Evolutionary conservation across 1,284 basidiomycete genomes (phyloP).

Genomic region (Ustilago shanxiensis): DNA sequence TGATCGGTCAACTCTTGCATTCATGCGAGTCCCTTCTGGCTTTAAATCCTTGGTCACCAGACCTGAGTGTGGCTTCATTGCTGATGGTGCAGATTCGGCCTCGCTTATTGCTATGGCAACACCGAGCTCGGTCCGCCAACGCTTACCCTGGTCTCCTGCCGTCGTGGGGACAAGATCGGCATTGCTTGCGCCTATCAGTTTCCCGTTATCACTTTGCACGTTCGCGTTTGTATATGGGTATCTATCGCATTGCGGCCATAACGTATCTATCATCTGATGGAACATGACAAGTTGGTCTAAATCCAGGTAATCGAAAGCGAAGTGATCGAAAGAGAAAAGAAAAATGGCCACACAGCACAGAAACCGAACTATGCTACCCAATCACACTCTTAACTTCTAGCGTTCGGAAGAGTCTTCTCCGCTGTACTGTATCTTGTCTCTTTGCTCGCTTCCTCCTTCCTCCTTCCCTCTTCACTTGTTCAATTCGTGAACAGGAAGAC

Average conservation of each 20-base stretch:
- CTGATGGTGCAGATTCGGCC: slow-evolving; percentile 2
- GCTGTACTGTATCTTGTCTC: slow-evolving; percentile 2
- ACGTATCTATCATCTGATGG: no score
- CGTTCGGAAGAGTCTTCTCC: slow-evolving; percentile 14
- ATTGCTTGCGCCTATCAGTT: not conserved
- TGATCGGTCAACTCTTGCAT: slow-evolving; percentile 3
- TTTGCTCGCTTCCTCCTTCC: not conserved
- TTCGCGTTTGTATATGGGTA: slow-evolving; percentile 1
- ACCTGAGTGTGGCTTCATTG: not conserved
- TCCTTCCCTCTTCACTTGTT: slow-evolving; percentile 9
- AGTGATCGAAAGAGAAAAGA: not conserved
- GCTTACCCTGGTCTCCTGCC: not conserved
- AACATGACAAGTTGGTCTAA: no score
- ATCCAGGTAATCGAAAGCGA: not conserved
- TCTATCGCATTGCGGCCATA: slow-evolving; percentile 18
- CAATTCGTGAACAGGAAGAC: slow-evolving; percentile 6
- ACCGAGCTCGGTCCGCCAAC: slow-evolving; percentile 26
- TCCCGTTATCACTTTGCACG: not conserved
- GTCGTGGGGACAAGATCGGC: not conserved
- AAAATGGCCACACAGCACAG: no score
- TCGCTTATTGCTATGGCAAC: not conserved
- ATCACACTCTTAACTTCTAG: not conserved
- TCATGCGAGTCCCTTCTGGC: no score
- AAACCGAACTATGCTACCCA: not conserved
- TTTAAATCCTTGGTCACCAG: not conserved